Evolutionary conservation across 2,329 filamentous ascomycete species (phyloP), one percentile per base, ranked within the genome.

Genomic region (Leptographium procerum): DNA sequence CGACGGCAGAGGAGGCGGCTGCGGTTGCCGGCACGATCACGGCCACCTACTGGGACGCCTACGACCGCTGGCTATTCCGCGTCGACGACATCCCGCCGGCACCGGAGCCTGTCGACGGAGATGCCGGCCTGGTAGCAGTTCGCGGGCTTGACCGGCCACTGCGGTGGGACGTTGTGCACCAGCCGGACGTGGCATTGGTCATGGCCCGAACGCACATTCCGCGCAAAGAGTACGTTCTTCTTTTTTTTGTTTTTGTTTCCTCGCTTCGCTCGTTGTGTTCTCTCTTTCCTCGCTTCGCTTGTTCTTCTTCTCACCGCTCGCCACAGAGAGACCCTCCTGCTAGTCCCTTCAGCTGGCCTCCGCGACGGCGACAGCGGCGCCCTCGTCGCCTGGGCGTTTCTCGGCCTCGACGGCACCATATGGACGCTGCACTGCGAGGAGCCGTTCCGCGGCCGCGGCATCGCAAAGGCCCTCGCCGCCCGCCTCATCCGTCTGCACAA

Each of bases 331-430:
- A 78, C 70, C 14, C 67, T 80, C 29, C 64, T 70, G 59, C 66
- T 67, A 26, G 70, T 79, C 48, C 78, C 78, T 2, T 81, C 73
- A 61, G 67, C 74, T 43, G 71, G 74, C 1, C 69, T 84, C 24
- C 75, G 77, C 56, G 66, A 73, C 22, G 75, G 73, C 40, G 24
- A 9, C 1, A 76, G 73, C 40, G 24, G 4, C 1, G 76, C 71
- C 1, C 75, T 79, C 0, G 70, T 88, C 6, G 82, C 84, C 0
- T 89, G 86, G 86, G 80, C 78, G 0, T 87, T 89, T 55, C 66
- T 82, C 5, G 75, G 82, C 0, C 71, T 79, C 2, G 85, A 88
- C 65, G 84, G 78, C 1, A 83, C 80, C n/a, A 67, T 87, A 19
- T 79, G 76, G 13, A 80, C 78, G 33, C 68, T 87, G 40, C 81